Base-by-base conservation (phyloP, 306 rosid genomes). In the Cyamopsis tetragonoloba region DNA sequence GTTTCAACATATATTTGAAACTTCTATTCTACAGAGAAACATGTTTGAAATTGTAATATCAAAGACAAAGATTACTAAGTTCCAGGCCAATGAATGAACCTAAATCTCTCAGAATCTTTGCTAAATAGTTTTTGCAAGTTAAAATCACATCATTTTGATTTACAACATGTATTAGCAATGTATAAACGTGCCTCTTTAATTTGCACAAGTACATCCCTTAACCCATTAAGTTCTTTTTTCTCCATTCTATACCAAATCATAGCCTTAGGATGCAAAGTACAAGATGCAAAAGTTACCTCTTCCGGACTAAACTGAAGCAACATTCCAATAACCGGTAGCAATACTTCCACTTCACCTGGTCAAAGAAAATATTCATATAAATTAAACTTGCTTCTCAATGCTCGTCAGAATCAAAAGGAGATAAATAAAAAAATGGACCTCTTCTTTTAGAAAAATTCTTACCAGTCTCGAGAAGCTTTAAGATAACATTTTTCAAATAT, bases 381-480 rank as follows among this genome's bases (percentile, higher is more conserved):
- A 72, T 34, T 50, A 48, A 26, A 66, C 50, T 51, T 38, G 61
- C 28, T 42, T 50, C 57, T 62, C 55, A 39, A 50, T 24, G 51
- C 48, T 59, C 63, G 56, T 49, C 32, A 39, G 7, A 70, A n/a
- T 19, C 28, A 56, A 27, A 71, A 28, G 34, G 54, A 79, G 70
- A 41, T 24, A 11, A 19, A 14, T n/a, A 4, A 12, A 20, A 57
- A 57, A 23, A 66, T 15, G 30, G 55, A 67, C 14, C 17, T 54
- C 55, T 61, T 47, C 26, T 18, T 30, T 77, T 66, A 43, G 47
- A 34, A 1, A 61, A 39, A 20, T 15, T 55, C 10, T 43, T 81
- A 90, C 99, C 99, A 51, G 99, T 93, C 86, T 93, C 96, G 50
- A 93, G 97, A 77, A 93, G 99, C 90, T 93, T 93, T 73, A 93